phyloP scores from a whole-genome alignment of 345 rosid genomes.

The Gynandropsis gynandra region DNA sequence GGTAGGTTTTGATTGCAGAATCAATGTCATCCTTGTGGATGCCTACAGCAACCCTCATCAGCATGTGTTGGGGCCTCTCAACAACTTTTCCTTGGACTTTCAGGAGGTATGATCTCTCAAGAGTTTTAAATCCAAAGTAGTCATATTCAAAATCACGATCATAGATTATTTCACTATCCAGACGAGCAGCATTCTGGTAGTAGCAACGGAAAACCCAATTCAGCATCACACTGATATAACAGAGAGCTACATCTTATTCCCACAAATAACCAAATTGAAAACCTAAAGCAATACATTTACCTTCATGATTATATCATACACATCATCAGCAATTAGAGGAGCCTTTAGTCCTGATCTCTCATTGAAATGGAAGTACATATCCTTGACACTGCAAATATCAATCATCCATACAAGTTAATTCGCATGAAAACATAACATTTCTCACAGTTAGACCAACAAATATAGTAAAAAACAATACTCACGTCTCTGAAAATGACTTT shows the following conservation, averaged over 20 bases:
- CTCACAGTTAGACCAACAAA: background rate
- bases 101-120: slow-evolving; percentile 81
- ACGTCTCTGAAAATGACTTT: slow-evolving; percentile 67
- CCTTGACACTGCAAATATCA: slow-evolving; percentile 39
- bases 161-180: slow-evolving; percentile 91
- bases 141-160: slow-evolving; percentile 92
- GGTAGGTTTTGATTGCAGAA: slow-evolving; percentile 67
- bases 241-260: background rate
- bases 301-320: slow-evolving; percentile 39
- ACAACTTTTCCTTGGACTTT: slow-evolving; percentile 84
- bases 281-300: no score
- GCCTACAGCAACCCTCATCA: slow-evolving; percentile 94
- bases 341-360: slow-evolving; percentile 48
- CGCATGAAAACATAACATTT: background rate
- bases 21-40: slow-evolving; percentile 74
- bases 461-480: slow-evolving; percentile 17
- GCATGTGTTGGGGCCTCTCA: slow-evolving; percentile 90
- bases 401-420: background rate
- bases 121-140: slow-evolving; percentile 88
- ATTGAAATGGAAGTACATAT: slow-evolving; percentile 46
- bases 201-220: background rate
- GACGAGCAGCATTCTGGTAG: slow-evolving; percentile 56
- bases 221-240: no score
- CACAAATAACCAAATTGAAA: no score
- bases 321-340: slow-evolving; percentile 64